These are phyloP conservation scores for Penicillium sp. DNA, from an alignment of 2,329 filamentous ascomycete species.

Conservation along the genomic window DNA sequence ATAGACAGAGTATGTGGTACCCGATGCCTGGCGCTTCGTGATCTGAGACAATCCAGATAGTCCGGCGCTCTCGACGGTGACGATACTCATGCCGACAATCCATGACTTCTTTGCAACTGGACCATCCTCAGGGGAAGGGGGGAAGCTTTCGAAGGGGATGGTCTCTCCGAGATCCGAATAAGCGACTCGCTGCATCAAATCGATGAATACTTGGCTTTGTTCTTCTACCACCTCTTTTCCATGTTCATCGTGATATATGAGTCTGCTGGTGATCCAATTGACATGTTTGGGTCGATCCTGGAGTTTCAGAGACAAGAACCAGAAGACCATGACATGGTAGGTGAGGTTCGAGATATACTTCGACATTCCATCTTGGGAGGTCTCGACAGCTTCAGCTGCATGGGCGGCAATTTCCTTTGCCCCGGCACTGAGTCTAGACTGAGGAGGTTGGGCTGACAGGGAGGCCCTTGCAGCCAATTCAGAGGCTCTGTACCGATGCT, in stretches of 20 bases:
- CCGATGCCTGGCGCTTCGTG: slow-evolving; percentile 45
- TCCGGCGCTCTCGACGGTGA: slow-evolving; percentile 43
- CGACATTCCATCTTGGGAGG: slow-evolving; percentile 63
- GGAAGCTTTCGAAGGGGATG: slow-evolving; percentile 36
- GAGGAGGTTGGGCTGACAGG: slow-evolving; percentile 14
- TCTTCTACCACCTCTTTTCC: slow-evolving; percentile 74
- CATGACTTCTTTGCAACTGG: slow-evolving; percentile 41
- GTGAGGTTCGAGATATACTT: slow-evolving; percentile 90
- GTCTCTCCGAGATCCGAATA: slow-evolving; percentile 75
- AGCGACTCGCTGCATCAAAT: slow-evolving; percentile 84
- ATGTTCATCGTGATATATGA: slow-evolving; percentile 66
- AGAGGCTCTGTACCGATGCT: slow-evolving; percentile 38
- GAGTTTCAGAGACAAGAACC: slow-evolving; percentile 85
- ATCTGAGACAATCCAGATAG: slow-evolving; percentile 43
- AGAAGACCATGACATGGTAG: slow-evolving; percentile 92
- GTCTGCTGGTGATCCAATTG: slow-evolving; percentile 77
- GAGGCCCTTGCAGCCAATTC: slow-evolving; percentile 29
- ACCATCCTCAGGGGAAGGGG: slow-evolving; percentile 35
- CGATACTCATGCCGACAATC: slow-evolving; percentile 45
- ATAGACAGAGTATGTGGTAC: slow-evolving; percentile 43
- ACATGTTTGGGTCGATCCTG: slow-evolving; percentile 76
- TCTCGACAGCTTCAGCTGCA: slow-evolving; percentile 27
- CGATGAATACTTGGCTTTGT: slow-evolving; percentile 84
- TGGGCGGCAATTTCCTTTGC: slow-evolving; percentile 36
- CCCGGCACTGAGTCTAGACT: slow-evolving; percentile 35